Conservation (phyloP, 2,329 filamentous ascomycete genomes). For the Emmonsiellopsis sp. region DNA sequence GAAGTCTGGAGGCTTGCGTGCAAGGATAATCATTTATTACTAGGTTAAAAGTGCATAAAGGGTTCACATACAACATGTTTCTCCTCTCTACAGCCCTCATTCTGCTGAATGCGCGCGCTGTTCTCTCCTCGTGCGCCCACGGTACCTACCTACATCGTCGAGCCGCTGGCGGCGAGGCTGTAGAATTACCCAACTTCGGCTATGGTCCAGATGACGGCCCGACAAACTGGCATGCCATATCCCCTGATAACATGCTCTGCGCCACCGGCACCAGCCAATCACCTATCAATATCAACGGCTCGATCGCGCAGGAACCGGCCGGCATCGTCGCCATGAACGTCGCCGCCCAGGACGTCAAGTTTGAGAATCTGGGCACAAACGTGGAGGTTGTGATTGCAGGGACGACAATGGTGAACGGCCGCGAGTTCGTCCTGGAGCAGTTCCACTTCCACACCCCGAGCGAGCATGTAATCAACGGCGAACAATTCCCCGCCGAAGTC, state of each 20-base stretch:
- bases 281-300: slow-evolving; percentile 44
- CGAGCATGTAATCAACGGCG: slow-evolving; percentile 47
- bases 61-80: not conserved
- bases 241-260: slow-evolving; percentile 39
- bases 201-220: slow-evolving; percentile 40
- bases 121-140: slow-evolving; percentile 32
- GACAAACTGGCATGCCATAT: slow-evolving; percentile 44
- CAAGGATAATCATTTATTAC: too few relatives aligned
- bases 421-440: slow-evolving; percentile 40
- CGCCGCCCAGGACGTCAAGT: slow-evolving; percentile 19
- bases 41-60: too few relatives aligned
- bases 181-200: slow-evolving; percentile 30
- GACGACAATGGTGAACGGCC: slow-evolving; percentile 33
- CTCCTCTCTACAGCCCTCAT: not conserved
- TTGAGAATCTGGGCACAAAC: slow-evolving; percentile 41
- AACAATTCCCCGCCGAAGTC: slow-evolving; percentile 44
- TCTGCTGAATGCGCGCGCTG: slow-evolving; percentile 8
- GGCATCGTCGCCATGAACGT: slow-evolving; percentile 17
- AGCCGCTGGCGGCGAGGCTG: slow-evolving; percentile 22
- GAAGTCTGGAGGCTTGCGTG: too few relatives aligned
- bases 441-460: slow-evolving; percentile 55
- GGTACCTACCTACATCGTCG: slow-evolving; percentile 30
- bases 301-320: slow-evolving; percentile 12
- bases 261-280: slow-evolving; percentile 44
- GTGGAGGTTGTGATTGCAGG: slow-evolving; percentile 45